phyloP scores from a whole-genome alignment of 129 eudicot genomes.

The Helichrysum umbraculigerum region DNA sequence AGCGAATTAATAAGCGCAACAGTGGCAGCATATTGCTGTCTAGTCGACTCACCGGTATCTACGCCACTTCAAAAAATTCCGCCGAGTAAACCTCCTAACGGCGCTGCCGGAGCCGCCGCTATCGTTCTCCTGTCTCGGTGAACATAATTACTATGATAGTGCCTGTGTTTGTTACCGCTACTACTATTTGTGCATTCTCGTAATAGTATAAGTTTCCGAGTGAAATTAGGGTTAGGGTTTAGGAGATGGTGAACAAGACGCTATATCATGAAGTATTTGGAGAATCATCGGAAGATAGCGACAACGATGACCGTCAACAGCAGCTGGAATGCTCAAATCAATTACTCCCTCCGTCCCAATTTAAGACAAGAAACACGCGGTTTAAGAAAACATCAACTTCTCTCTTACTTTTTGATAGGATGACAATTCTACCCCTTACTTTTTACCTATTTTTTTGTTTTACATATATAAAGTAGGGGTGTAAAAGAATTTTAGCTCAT shows the following conservation, averaged over 20 bases:
- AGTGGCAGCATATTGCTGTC: conserved; percentile 50
- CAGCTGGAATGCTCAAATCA: conserved; percentile 15
- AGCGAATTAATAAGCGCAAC: conserved; percentile 51
- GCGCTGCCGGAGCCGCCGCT: conserved; percentile 33
- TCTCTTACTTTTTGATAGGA: too few species aligned
- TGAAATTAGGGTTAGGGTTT: conserved; percentile 15
- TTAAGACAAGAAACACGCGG: too few species aligned
- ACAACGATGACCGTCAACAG: conserved; percentile 27
- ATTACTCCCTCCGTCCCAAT: too few species aligned
- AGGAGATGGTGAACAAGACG: conserved; percentile 14
- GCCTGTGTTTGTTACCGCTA: conserved; percentile 16
- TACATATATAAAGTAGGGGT: too few species aligned
- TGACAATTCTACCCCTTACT: too few species aligned
- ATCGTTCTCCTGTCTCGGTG: conserved; percentile 16
- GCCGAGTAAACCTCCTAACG: conserved; percentile 70
- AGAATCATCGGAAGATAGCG: conserved; percentile 48
- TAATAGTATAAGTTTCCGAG: conserved; percentile 12
- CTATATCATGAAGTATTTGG: conserved; percentile 41
- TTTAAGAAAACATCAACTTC: too few species aligned
- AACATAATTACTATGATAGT: conserved; percentile 11
- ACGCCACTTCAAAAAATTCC: conserved; percentile 58
- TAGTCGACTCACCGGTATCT: conserved; percentile 79
- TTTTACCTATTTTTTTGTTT: too few species aligned
- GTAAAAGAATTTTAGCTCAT: too few species aligned
- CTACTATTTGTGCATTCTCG: conserved; percentile 14